Conservation (phyloP, 805 yeast species). For the Ogataea paradorogensis region DNA sequence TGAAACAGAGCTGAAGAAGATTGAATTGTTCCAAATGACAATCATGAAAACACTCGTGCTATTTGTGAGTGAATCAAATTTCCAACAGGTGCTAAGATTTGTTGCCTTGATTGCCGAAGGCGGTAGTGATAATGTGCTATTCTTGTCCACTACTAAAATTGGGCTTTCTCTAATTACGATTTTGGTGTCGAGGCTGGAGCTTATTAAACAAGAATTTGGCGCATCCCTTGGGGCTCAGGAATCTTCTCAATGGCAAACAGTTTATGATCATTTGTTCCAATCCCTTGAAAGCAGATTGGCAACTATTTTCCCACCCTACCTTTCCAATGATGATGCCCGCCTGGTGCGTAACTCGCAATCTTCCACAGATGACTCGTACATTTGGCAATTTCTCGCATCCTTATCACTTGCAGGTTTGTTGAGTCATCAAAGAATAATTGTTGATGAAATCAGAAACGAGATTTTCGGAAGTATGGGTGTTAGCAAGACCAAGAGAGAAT, state of each 20-base stretch:
- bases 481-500: constrained; percentile 50
- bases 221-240: constrained; percentile 49
- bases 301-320: constrained; percentile 74
- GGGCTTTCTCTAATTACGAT: constrained; percentile 88
- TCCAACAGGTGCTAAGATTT: constrained; percentile 74
- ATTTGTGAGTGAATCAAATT: constrained; percentile 76
- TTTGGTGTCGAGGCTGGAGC: constrained; percentile 87
- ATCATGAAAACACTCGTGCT: constrained; percentile 82
- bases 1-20: constrained; percentile 50
- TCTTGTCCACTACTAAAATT: constrained; percentile 68
- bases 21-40: constrained; percentile 76
- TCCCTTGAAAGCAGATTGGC: constrained; percentile 74
- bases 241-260: constrained; percentile 67
- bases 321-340: constrained; percentile 30
- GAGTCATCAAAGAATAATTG: constrained; percentile 88
- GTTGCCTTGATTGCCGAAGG: constrained; percentile 61
- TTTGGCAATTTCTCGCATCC: constrained; percentile 96
- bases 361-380: constrained; percentile 69
- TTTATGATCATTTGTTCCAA: constrained; percentile 80
- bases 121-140: constrained; percentile 59
- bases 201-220: constrained; percentile 77
- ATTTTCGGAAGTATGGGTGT: constrained; percentile 83
- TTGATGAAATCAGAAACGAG: constrained; percentile 90
- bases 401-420: constrained; percentile 86
- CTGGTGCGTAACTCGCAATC: constrained; percentile 36